These are phyloP conservation scores for Actinomortierella wolfii DNA, from an alignment of 371 early-diverging fungal species.

Conservation along the genomic window DNA sequence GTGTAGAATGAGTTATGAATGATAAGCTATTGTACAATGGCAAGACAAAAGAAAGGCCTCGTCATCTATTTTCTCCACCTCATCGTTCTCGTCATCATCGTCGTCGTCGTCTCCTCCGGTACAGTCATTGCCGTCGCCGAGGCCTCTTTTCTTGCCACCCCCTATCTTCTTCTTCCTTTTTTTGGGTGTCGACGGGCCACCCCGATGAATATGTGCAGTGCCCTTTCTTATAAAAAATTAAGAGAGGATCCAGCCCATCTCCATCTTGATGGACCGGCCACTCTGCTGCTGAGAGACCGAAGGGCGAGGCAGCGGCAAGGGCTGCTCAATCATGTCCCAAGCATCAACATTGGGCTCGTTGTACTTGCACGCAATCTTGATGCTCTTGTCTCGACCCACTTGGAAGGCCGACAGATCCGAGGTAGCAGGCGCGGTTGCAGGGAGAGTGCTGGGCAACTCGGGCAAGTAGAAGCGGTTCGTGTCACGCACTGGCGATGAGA, in stretches of 20 bases:
- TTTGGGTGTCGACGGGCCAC: no score
- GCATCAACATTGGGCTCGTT: slow-evolving; percentile 45
- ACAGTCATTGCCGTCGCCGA: no score
- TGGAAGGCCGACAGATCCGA: slow-evolving; percentile 6
- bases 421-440: background rate
- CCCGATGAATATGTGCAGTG: background rate
- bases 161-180: no score
- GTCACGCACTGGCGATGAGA: no score
- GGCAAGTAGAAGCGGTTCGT: background rate
- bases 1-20: no score
- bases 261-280: slow-evolving; percentile 44
- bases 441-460: slow-evolving; percentile 2
- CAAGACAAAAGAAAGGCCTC: no score
- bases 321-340: slow-evolving; percentile 45
- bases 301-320: slow-evolving; percentile 15
- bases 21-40: no score
- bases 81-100: no score
- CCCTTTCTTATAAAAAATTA: slow-evolving; percentile 5
- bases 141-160: no score
- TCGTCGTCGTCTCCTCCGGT: no score
- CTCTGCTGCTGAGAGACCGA: slow-evolving; percentile 15
- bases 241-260: slow-evolving; percentile 46
- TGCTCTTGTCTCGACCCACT: slow-evolving; percentile 27
- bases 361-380: slow-evolving; percentile 43
- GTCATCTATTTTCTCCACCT: background rate